phyloP scores from a whole-genome alignment of 805 yeast species.

The Saccharomycopsis javanensis region DNA sequence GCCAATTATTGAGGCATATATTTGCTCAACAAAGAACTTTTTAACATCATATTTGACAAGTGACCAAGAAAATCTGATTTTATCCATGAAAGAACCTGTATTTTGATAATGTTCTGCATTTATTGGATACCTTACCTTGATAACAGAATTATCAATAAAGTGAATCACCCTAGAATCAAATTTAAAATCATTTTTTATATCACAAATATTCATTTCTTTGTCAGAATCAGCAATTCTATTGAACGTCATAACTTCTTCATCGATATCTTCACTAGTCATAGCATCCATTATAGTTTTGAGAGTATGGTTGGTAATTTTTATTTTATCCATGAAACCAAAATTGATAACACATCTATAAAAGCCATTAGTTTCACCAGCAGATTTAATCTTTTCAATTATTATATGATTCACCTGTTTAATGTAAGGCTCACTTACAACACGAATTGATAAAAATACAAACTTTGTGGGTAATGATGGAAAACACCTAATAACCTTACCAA shows the following conservation, averaged over 20 bases:
- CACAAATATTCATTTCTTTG: conserved; percentile 1
- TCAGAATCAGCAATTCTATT: conserved; percentile 13
- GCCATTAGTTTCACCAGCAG: conserved; percentile 28
- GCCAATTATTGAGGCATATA: conserved; percentile 18
- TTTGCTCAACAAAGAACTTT: conserved; percentile 19
- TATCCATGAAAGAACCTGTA: not conserved
- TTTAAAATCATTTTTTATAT: conserved; percentile 12
- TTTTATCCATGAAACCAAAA: conserved; percentile 41
- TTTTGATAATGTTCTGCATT: not conserved
- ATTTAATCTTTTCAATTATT: conserved; percentile 30
- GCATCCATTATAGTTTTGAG: conserved; percentile 20
- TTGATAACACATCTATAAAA: conserved; percentile 40
- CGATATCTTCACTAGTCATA: conserved; percentile 8
- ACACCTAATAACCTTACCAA: conserved; percentile 24
- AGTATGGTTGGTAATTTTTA: conserved; percentile 21
- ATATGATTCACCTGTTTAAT: conserved; percentile 33
- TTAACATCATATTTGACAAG: not conserved
- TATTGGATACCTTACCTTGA: conserved; percentile 14
- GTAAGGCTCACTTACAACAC: conserved; percentile 35
- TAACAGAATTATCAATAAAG: conserved; percentile 23
- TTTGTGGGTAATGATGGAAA: conserved; percentile 36
- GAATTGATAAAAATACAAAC: conserved; percentile 35
- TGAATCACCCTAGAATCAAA: conserved; percentile 23
- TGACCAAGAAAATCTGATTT: conserved; percentile 3
- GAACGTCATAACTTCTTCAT: conserved; percentile 19